Evolutionary conservation across 2,329 filamentous ascomycete genomes (phyloP).

Genomic region (Nigrospora osmanthi): DNA sequence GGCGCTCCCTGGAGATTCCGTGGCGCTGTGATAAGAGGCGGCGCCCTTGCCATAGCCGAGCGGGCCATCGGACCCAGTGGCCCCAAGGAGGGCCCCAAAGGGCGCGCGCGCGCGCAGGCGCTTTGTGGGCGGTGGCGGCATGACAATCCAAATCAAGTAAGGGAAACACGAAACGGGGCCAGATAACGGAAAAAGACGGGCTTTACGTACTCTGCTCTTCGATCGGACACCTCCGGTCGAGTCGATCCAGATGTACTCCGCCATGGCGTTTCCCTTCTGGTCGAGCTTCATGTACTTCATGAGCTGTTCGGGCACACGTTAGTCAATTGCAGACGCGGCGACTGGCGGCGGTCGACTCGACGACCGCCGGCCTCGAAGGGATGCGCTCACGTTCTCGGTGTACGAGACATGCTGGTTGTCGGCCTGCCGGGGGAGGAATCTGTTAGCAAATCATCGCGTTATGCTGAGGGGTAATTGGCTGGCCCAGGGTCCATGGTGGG

Average conservation of each 20-base stretch:
- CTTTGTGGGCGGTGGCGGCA: too few relatives aligned
- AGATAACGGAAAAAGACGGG: conserved; percentile 13
- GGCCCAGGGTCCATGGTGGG: not conserved
- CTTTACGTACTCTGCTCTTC: conserved; percentile 81
- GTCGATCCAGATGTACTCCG: conserved; percentile 84
- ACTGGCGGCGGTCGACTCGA: not conserved
- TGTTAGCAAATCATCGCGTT: conserved; percentile 26
- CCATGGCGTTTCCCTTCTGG: conserved; percentile 83
- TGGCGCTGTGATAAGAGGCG: too few relatives aligned
- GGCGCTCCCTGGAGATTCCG: too few relatives aligned
- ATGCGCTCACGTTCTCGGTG: conserved; percentile 21
- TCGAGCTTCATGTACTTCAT: conserved; percentile 86
- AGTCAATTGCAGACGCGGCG: conserved; percentile 6
- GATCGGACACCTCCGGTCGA: conserved; percentile 84
- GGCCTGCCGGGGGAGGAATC: conserved; percentile 24
- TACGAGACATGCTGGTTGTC: conserved; percentile 25
- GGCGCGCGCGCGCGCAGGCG: too few relatives aligned
- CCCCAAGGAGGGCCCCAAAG: too few relatives aligned
- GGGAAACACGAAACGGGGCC: conserved; percentile 15
- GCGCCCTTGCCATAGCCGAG: too few relatives aligned
- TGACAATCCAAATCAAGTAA: conserved; percentile 12
- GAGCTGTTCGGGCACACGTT: conserved; percentile 48
- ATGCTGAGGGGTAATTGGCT: conserved; percentile 22
- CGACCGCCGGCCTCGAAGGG: not conserved
- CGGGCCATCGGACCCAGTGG: too few relatives aligned